phyloP scores from a whole-genome alignment of 2,329 filamentous ascomycete genomes.

The Zasmidium citrigriseum region DNA sequence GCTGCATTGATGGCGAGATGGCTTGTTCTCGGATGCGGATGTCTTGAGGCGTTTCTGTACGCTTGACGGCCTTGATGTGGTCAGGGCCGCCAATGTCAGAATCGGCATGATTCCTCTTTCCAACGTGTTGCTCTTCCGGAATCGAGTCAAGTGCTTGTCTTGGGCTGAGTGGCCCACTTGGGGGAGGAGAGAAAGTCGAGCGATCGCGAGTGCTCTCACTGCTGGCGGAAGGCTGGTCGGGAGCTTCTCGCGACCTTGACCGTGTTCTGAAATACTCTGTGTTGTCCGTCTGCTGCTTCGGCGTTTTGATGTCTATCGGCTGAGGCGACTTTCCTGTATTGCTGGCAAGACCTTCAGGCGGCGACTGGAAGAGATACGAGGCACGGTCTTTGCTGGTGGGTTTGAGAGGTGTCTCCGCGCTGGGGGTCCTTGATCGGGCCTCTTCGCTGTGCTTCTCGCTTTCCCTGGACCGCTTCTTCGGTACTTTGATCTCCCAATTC shows the following conservation, averaged over 20 bases:
- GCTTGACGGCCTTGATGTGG: constrained; percentile 42
- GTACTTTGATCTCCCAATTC: constrained; percentile 18
- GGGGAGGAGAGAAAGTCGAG: constrained; percentile 22
- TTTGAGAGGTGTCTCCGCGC: constrained; percentile 39
- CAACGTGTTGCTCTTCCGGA: constrained; percentile 42
- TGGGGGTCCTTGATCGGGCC: constrained; percentile 22
- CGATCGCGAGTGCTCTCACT: constrained; percentile 10
- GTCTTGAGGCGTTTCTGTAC: constrained; percentile 44
- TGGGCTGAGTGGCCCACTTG: constrained; percentile 25
- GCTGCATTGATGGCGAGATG: constrained; percentile 17
- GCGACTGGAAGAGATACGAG: constrained; percentile 48
- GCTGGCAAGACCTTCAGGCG: constrained; percentile 32
- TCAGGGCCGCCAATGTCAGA: constrained; percentile 47
- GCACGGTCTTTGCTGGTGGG: constrained; percentile 48
- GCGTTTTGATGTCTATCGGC: neutral
- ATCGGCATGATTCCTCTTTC: constrained; percentile 44
- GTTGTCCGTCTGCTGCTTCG: constrained; percentile 10
- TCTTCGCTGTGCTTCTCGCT: constrained; percentile 5
- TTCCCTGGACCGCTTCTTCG: constrained; percentile 23
- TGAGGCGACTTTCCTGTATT: neutral
- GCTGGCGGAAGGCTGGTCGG: neutral
- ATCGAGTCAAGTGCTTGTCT: constrained; percentile 41
- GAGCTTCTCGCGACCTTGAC: constrained; percentile 6
- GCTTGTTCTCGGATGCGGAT: constrained; percentile 37
- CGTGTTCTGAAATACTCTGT: constrained; percentile 14